Evolutionary conservation across 768 basidiomycete species (phyloP), one percentile per base, ranked within the genome.

Genomic region (Tricholomella constricta): DNA sequence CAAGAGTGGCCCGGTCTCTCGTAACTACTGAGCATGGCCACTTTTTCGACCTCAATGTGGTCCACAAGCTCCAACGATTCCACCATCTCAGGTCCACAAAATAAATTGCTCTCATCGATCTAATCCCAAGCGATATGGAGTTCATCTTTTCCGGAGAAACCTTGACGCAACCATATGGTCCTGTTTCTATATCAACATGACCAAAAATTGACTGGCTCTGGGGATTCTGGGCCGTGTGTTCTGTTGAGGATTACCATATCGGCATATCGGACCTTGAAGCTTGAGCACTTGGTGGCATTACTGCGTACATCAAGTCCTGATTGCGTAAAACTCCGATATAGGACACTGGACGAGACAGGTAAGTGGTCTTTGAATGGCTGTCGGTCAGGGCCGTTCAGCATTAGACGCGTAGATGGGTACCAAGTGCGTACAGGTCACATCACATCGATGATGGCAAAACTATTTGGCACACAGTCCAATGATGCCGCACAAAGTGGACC

Each of bases 131-230:
- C 25, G 6, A 17, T 17, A 14, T 27, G n/a, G n/a, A n/a, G n/a
- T n/a, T n/a, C n/a, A n/a, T n/a, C n/a, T 42, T 42, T 15, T 22
- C 41, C 41, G 23, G 38, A 40, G 20, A 40, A 40, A 20, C 41
- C 42, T 27, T 27, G 42, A 20, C 9, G 20, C 20, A 11, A 15
- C 31, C 17, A 32, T 17, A 45, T 45, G 44, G 51, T 45, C 35
- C 43, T 37, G 51, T 52, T 52, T 37, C 51, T 45, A 52, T 45
- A 45, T 35, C 50, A 44, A 51, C 41, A 35, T 35, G 22, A 36
- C 29, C 22, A 10, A 2, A n/a, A 23, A 17, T 36, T 11, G 36
- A 32, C 10, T 32, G 27, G 29, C 48, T 41, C 31, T 50, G 41
- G 40, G 25, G 45, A 46, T 31, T 44, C 43, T 44, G 41, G 15